Conservation (phyloP, 73 alveolate genomes). For the Symbiodinium natans region DNA sequence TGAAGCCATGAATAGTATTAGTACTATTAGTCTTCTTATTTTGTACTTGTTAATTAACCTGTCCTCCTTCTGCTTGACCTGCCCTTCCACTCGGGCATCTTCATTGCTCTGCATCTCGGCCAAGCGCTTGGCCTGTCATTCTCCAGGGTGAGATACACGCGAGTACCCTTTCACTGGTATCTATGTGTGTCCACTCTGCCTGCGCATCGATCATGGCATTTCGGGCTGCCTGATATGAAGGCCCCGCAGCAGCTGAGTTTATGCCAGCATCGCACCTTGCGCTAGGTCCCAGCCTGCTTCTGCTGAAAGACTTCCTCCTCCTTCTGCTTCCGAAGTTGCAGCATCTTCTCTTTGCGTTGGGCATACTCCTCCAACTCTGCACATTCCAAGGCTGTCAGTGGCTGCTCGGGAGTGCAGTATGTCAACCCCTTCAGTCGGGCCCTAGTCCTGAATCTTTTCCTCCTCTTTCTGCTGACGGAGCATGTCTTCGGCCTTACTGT, state of each 20-base stretch:
- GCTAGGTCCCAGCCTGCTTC: constrained; percentile 93
- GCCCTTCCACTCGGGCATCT: constrained; percentile 96
- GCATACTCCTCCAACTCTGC: constrained; percentile 48
- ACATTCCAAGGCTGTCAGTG: too few relatives aligned
- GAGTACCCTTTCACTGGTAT: too few relatives aligned
- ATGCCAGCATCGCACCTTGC: too few relatives aligned
- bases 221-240: constrained; percentile 92
- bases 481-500: constrained; percentile 68
- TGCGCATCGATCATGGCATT: constrained; percentile 93
- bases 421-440: too few relatives aligned
- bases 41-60: background rate
- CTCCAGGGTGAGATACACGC: background rate
- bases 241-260: too few relatives aligned
- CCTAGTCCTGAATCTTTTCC: constrained; percentile 47
- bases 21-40: too few relatives aligned
- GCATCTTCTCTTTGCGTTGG: constrained; percentile 80
- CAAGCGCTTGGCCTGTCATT: constrained; percentile 95
- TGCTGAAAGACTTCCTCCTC: constrained; percentile 96
- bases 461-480: constrained; percentile 92
- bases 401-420: too few relatives aligned
- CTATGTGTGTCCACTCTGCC: background rate
- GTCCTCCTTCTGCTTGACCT: constrained; percentile 96
- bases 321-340: constrained; percentile 96
- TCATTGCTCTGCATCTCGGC: constrained; percentile 95
- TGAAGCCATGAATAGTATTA: background rate